phyloP scores from a whole-genome alignment of 2,329 filamentous ascomycete genomes.

The Phyllosticta citrichinensis region DNA sequence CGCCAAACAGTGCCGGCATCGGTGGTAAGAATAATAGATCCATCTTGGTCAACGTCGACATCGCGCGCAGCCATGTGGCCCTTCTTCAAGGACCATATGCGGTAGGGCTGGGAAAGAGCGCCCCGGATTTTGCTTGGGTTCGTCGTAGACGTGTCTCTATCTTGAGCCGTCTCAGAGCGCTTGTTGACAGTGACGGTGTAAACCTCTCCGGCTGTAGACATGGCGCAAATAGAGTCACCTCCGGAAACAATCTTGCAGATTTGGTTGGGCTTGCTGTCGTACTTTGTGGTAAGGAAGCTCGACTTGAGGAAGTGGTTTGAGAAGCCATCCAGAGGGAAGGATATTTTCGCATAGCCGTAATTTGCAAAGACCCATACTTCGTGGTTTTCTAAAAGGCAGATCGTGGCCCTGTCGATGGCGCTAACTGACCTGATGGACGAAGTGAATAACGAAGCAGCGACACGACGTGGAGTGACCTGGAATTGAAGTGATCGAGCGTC shows the following conservation, averaged over 20 bases:
- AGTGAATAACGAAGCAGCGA: constrained; percentile 73
- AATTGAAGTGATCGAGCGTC: constrained; percentile 82
- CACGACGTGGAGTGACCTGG: constrained; percentile 74
- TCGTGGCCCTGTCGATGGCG: constrained; percentile 83
- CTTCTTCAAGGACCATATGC: constrained; percentile 84
- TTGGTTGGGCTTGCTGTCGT: constrained; percentile 54
- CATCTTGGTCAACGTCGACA: constrained; percentile 81
- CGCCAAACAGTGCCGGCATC: constrained; percentile 89
- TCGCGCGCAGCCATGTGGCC: constrained; percentile 75
- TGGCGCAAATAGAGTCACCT: constrained; percentile 82
- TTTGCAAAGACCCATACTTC: constrained; percentile 92
- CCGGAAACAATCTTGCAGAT: constrained; percentile 72
- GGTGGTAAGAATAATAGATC: constrained; percentile 89
- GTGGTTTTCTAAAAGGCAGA: constrained; percentile 72
- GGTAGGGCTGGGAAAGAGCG: constrained; percentile 65
- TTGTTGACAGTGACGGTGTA: constrained; percentile 73
- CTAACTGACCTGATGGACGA: constrained; percentile 66
- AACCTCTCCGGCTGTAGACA: constrained; percentile 75
- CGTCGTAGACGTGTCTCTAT: constrained; percentile 64
- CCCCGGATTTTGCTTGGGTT: constrained; percentile 85
- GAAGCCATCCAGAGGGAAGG: constrained; percentile 68
- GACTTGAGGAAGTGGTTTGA: constrained; percentile 58
- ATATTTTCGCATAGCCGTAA: constrained; percentile 87
- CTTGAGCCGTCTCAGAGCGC: constrained; percentile 49
- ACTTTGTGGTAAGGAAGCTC: constrained; percentile 54